Conservation (phyloP, 2,329 filamentous ascomycete genomes). For the Paradendryphiella salina region DNA sequence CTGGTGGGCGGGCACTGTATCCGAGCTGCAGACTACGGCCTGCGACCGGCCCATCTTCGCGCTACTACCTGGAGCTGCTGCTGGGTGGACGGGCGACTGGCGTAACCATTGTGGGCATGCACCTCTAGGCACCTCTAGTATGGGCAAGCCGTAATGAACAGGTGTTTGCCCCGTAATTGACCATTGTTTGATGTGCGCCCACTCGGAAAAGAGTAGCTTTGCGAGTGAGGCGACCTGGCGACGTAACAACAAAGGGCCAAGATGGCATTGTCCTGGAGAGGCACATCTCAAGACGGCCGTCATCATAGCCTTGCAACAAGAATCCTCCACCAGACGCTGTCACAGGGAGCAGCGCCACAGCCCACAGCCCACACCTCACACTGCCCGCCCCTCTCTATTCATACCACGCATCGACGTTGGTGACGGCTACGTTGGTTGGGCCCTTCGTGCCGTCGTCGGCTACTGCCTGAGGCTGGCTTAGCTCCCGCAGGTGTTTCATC, state of each 20-base stretch:
- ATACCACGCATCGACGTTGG: background rate
- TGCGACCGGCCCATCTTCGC: slow-evolving; percentile 5
- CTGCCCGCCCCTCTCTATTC: slow-evolving; percentile 1
- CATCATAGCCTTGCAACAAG: background rate
- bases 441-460: slow-evolving; percentile 4
- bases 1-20: background rate
- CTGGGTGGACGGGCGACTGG: slow-evolving; percentile 6
- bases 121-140: slow-evolving; percentile 14
- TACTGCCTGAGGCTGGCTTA: slow-evolving; percentile 21
- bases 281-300: background rate
- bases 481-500: slow-evolving; percentile 31
- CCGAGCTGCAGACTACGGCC: slow-evolving; percentile 6
- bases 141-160: slow-evolving; percentile 7
- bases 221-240: slow-evolving; percentile 1
- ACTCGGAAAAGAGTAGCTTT: background rate
- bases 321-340: background rate
- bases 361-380: background rate
- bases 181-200: slow-evolving; percentile 3
- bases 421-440: slow-evolving; percentile 3
- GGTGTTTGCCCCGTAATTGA: slow-evolving; percentile 14
- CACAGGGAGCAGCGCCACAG: background rate
- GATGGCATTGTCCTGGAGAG: background rate
- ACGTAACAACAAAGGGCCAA: background rate
- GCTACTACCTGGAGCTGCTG: slow-evolving; percentile 3
- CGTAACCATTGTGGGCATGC: slow-evolving; percentile 6